These are phyloP conservation scores for Cryphonectria nitschkei DNA, from an alignment of 2,329 filamentous ascomycete species.

Conservation along the genomic window DNA sequence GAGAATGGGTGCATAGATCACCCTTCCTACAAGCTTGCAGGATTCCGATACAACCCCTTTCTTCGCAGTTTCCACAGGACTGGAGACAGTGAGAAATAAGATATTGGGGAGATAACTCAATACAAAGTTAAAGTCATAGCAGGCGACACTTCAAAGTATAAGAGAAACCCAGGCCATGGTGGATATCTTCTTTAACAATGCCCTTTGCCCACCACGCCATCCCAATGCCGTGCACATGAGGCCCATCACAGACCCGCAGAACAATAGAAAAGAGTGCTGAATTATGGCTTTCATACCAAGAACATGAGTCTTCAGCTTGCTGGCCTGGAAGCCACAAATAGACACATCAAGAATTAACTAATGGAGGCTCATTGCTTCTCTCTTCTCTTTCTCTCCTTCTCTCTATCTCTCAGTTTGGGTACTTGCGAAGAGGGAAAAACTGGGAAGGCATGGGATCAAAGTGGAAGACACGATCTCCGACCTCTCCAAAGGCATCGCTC, in stretches of 20 bases:
- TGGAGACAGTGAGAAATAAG: not conserved
- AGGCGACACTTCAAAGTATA: not conserved
- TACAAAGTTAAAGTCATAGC: not conserved
- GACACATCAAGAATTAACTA: not conserved
- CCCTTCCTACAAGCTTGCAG: not conserved
- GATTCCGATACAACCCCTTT: not conserved
- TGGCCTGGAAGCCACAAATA: not conserved
- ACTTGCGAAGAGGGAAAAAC: conserved; percentile 59
- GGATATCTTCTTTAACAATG: conserved; percentile 1
- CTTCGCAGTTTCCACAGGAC: not conserved
- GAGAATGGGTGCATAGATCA: not conserved
- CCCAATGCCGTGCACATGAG: conserved; percentile 2
- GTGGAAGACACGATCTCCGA: conserved; percentile 55
- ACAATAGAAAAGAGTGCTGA: not conserved
- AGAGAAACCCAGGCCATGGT: not conserved
- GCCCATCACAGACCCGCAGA: not conserved
- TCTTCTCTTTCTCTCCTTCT: not conserved
- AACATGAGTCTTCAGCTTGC: not conserved
- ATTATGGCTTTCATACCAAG: not conserved
- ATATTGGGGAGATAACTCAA: not conserved
- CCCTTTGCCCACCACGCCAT: conserved; percentile 6
- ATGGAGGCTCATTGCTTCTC: not conserved
- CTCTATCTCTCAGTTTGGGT: conserved; percentile 51
- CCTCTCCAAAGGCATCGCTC: conserved; percentile 53
- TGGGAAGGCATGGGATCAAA: conserved; percentile 64